Base-by-base conservation (phyloP, 75 land plant species). In the Pseudotsuga menziesii region DNA sequence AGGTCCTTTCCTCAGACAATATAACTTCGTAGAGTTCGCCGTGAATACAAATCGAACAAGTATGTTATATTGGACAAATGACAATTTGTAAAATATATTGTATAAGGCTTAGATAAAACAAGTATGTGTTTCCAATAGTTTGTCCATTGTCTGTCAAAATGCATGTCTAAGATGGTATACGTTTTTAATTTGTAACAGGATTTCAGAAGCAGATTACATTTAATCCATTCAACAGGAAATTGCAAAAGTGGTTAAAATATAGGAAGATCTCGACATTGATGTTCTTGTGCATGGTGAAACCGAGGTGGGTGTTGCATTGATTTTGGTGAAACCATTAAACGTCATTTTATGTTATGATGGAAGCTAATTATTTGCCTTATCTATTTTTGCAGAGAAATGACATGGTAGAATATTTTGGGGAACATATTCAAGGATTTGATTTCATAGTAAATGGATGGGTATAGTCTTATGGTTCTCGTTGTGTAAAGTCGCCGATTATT, bases 261-360 rank as follows among this genome's bases (percentile, higher is more conserved):
- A 93, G 73, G 96, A 93, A 86, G 96, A 93, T 58, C 92, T 94
- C 73, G 97, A 91, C 41, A 91, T 94, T 77, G 97, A 94, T 89
- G 92, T 94, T 64, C 83, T 94, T 48, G 97, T 91, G 12, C 94
- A 94, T 79, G 97, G 97, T 82, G 96, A 93, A 75, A 94, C 96
- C 16, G 96, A 93, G 71, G 71, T 67, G 71, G 48, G 48, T 39
- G 71, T 3, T 39, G 44, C 20, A 17, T 67, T n/a, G 8, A 67
- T 19, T 17, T 39, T 0, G 11, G 19, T 67, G 1, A 41, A 67
- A 67, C 19, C 71, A 67, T 19, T 15, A n/a, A 36, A 69, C 17
- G n/a, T 39, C 3, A 39, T 67, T 19, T 8, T 39, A 32, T 60
- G 36, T 16, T 9, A 5, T 29, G 19, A 44, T 23, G 26, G 22